Percentiles rank a stretch among this genome's conserved stretches.
phyloP scores from a whole-genome alignment of 805 yeast genomes.

The Candida awuae region DNA sequence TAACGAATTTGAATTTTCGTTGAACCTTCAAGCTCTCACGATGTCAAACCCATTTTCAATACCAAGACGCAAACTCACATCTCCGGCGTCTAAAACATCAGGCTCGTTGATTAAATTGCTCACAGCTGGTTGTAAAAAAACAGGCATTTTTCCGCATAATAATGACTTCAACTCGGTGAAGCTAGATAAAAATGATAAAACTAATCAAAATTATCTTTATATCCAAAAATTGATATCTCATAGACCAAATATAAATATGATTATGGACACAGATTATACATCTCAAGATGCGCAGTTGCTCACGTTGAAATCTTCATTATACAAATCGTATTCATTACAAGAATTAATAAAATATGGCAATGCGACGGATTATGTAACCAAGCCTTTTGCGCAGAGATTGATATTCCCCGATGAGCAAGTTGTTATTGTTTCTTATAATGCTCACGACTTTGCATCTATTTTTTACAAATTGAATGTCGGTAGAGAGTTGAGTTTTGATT shows the following conservation, averaged over 20 bases:
- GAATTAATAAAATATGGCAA: constrained; percentile 26
- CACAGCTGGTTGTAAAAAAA: no score
- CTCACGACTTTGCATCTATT: constrained; percentile 20
- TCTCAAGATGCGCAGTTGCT: constrained; percentile 8
- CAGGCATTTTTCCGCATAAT: no score
- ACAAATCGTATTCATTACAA: constrained; percentile 24
- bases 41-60: not conserved
- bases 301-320: constrained; percentile 1
- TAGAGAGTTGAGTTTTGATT: constrained; percentile 27
- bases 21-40: not conserved
- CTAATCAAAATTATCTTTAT: constrained; percentile 5
- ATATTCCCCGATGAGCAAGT: constrained; percentile 24
- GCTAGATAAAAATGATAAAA: no score
- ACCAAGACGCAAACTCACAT: not conserved
- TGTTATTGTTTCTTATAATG: constrained; percentile 23
- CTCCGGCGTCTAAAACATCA: no score
- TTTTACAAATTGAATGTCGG: constrained; percentile 28
- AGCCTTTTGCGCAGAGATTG: constrained; percentile 27
- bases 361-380: constrained; percentile 23
- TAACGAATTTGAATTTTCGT: not conserved
- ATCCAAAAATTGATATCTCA: constrained; percentile 6
- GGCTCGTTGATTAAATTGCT: no score
- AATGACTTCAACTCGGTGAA: no score
- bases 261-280: constrained; percentile 6
- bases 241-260: constrained; percentile 11